phyloP scores from a whole-genome alignment of 2,329 filamentous ascomycete species.

The Monosporascus sp. region DNA sequence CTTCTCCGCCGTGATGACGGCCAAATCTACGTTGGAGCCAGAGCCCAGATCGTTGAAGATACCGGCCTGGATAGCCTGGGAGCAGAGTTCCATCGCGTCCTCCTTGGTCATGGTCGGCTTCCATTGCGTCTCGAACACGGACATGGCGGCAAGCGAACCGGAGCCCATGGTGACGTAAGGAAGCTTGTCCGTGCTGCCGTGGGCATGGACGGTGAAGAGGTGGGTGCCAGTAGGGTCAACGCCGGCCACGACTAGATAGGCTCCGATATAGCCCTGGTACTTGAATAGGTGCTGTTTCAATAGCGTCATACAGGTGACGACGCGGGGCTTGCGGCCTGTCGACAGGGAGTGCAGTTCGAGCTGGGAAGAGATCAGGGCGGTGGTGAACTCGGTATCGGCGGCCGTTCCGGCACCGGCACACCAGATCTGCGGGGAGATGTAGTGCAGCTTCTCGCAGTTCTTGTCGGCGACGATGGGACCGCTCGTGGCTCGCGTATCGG shows the following conservation, averaged over 20 bases:
- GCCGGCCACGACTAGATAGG: conserved; percentile 94
- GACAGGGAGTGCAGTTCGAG: conserved; percentile 96
- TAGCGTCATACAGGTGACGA: conserved; percentile 99
- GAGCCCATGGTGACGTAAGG: conserved; percentile 99
- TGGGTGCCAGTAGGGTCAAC: conserved; percentile 93
- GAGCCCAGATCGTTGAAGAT: conserved; percentile 98
- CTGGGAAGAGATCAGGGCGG: conserved; percentile 95
- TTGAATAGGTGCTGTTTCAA: conserved; percentile 99
- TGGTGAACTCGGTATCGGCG: conserved; percentile 98
- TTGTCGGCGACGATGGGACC: conserved; percentile 99
- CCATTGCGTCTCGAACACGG: conserved; percentile 96
- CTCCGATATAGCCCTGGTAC: conserved; percentile 95
- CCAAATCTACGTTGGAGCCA: conserved; percentile 95
- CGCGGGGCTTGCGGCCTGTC: conserved; percentile 91
- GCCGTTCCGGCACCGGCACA: conserved; percentile 97
- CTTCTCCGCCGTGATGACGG: conserved; percentile 92
- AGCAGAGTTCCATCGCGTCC: conserved; percentile 64
- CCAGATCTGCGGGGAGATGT: conserved; percentile 98
- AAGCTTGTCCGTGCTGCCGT: conserved; percentile 97
- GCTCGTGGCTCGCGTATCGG: conserved; percentile 94
- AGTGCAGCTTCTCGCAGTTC: conserved; percentile 99
- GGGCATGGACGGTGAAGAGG: conserved; percentile 96
- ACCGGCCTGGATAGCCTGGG: conserved; percentile 82
- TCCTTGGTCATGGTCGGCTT: conserved; percentile 69
- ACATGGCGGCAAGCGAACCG: conserved; percentile 94